Conservation (phyloP, 257 asterid genomes). For the Thymus quinquecostatus region DNA sequence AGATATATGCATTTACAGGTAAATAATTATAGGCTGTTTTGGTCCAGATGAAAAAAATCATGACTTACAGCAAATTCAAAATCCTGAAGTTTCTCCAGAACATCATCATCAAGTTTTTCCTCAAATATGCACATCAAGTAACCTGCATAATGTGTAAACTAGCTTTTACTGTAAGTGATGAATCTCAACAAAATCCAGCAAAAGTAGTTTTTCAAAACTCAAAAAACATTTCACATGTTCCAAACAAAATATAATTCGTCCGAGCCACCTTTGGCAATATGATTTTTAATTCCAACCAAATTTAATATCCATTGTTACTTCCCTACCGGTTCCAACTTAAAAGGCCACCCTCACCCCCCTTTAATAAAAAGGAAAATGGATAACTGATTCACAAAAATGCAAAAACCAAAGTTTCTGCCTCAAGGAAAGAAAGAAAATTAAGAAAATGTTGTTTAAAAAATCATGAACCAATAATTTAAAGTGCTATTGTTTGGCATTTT, state of each 20-base stretch:
- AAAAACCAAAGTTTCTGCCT: not conserved
- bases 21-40: conserved; percentile 32
- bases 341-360: not conserved
- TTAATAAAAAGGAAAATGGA: too few species aligned
- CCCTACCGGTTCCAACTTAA: conserved; percentile 8
- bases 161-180: not conserved
- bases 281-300: conserved; percentile 18
- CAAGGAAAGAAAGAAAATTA: not conserved
- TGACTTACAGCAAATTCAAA: conserved; percentile 86
- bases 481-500: not conserved
- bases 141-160: conserved; percentile 56
- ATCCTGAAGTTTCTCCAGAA: conserved; percentile 75
- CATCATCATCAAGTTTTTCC: conserved; percentile 70
- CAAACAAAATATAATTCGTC: conserved; percentile 11
- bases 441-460: not conserved
- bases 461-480: not conserved
- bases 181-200: conserved; percentile 26
- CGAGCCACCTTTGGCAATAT: conserved; percentile 7
- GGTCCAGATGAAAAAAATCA: conserved; percentile 27
- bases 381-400: not conserved
- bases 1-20: conserved; percentile 32
- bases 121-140: conserved; percentile 91
- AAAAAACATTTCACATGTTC: conserved; percentile 18
- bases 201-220: conserved; percentile 16
- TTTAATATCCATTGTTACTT: not conserved